Base-by-base conservation (phyloP, 1,139 yeast genomes). In the Candida labiduridarum region DNA sequence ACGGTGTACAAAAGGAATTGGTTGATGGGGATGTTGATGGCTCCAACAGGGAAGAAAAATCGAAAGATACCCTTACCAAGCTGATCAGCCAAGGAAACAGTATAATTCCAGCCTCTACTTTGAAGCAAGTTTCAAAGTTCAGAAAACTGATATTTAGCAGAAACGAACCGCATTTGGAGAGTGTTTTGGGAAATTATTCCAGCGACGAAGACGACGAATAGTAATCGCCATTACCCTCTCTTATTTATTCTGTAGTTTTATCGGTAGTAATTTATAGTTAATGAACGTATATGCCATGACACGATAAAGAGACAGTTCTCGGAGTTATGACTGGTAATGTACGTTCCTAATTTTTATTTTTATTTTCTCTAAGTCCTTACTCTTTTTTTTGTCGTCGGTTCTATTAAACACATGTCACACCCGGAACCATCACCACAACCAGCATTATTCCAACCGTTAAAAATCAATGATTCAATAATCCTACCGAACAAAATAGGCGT, bases 401-500 rank as follows among this genome's bases (percentile, higher is more conserved):
- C 29, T 4, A 25, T 25, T 25, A 9, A 12, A 31, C 6, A 6
- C 3, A 36, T 38, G 41, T 22, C 46, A 18, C 30, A 31, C 15
- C 19, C 11, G 35, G 29, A 25, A 25, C 10, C 29, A 25, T 7
- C 29, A 6, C 29, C 29, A 25, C 41, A n/a, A 55, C 64, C 65
- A 6, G 54, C 53, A 29, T 39, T 61, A 10, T 62, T 62, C 46
- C 53, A 52, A 29, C 64, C 62, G 4, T 50, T 60, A 27, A 53
- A 54, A 39, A 44, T 53, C 16, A 47, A 43, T n/a, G 43, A 41
- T 30, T 15, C 41, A n/a, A 11, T 51, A 9, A 61, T 64, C 0
- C 56, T 82, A 27, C 74, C 71, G 7, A 82, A 82, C 58, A 65
- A 85, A 53, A 60, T 82, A 6, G 81, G 79, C 12, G 83, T 82